A percentile compares a stretch with the other conserved stretches of the same genome.
Conservation (phyloP, 2,329 filamentous ascomycete species). For the Venturia effusa region DNA sequence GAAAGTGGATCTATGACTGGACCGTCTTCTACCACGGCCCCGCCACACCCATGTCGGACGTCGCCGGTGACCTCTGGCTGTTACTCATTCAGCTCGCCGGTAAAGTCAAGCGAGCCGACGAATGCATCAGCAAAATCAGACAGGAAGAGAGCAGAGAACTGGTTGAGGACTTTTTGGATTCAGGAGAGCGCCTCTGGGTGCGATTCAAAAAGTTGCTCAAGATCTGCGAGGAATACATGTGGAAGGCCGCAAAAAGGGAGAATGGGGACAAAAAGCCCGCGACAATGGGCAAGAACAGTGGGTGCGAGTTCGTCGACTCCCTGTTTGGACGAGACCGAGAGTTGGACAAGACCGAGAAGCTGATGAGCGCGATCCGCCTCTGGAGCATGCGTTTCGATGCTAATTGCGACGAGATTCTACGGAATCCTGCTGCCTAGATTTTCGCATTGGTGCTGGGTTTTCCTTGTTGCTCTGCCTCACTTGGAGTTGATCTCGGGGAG, state of each 20-base stretch:
- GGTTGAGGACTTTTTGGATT: constrained; percentile 81
- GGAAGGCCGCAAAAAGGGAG: constrained; percentile 70
- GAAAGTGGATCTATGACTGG: constrained; percentile 99
- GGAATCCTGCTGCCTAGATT: constrained; percentile 32
- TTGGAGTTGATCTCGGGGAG: constrained; percentile 8
- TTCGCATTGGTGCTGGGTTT: background rate
- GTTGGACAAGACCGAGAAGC: constrained; percentile 77
- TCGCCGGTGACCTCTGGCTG: constrained; percentile 92
- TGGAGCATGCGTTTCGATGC: constrained; percentile 94
- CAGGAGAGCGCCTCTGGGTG: constrained; percentile 74
- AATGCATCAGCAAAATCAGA: constrained; percentile 62
- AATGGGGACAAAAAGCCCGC: constrained; percentile 48
- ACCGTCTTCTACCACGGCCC: constrained; percentile 83
- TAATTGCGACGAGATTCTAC: constrained; percentile 86
- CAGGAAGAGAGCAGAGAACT: constrained; percentile 64
- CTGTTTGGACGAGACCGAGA: constrained; percentile 89
- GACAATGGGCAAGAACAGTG: constrained; percentile 82
- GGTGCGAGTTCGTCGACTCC: constrained; percentile 89
- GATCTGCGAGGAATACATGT: constrained; percentile 89
- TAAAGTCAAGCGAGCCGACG: constrained; percentile 85
- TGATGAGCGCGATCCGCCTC: constrained; percentile 78
- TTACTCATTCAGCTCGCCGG: constrained; percentile 86
- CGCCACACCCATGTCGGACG: constrained; percentile 72
- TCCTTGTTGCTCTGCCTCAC: background rate
- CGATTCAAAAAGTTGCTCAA: constrained; percentile 82